Conservation (phyloP, 2,329 filamentous ascomycete species). For the Penicillium oxalicum region DNA sequence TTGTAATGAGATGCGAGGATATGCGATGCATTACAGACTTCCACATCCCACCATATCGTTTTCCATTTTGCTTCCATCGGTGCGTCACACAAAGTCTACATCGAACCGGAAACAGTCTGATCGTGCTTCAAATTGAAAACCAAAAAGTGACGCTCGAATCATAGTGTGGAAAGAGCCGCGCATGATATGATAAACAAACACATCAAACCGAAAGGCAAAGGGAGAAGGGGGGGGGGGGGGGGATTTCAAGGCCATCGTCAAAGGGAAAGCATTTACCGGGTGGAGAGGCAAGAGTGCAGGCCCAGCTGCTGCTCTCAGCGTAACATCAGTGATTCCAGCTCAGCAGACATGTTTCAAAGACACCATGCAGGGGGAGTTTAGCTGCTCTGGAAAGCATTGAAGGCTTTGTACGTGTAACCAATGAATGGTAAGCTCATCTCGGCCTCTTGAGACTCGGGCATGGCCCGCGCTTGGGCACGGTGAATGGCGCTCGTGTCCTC, state of each 20-base stretch:
- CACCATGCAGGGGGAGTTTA: constrained; percentile 20
- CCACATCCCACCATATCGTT: too few relatives aligned
- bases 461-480: constrained; percentile 72
- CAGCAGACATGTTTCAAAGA: constrained; percentile 15
- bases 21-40: too few relatives aligned
- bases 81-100: background rate
- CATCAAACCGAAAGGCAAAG: constrained; percentile 17
- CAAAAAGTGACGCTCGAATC: constrained; percentile 19
- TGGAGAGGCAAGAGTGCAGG: constrained; percentile 25
- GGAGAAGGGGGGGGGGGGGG: constrained; percentile 9
- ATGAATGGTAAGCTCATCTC: constrained; percentile 97
- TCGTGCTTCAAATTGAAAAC: constrained; percentile 20
- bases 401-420: constrained; percentile 96
- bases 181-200: constrained; percentile 34
- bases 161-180: constrained; percentile 24
- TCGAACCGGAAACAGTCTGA: constrained; percentile 1
- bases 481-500: constrained; percentile 85
- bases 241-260: constrained; percentile 14
- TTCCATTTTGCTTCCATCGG: too few relatives aligned
- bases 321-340: background rate
- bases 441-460: constrained; percentile 70
- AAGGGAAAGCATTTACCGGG: constrained; percentile 16
- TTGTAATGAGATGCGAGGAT: too few relatives aligned
- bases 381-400: constrained; percentile 58
- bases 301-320: constrained; percentile 26